Evolutionary conservation across 495 filamentous ascomycete species (phyloP), one percentile per base, ranked within the genome.

Genomic region (Articulospora tetracladia): DNA sequence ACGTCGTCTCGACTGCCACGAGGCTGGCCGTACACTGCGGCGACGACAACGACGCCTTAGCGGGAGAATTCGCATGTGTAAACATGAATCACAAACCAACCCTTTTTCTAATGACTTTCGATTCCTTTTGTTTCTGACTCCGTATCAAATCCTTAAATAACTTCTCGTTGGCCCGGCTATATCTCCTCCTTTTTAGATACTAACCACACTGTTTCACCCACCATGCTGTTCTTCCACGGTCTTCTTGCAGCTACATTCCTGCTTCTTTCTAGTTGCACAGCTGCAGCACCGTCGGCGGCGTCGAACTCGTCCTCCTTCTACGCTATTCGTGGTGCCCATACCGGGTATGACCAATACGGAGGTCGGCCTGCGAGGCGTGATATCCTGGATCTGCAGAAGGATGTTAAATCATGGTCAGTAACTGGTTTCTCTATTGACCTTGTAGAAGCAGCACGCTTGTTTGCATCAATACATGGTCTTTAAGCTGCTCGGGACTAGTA

Each of bases 351-450:
- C 22, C 28, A 53, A 15, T 48, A 39, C 27, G 59, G 62, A 10
- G 19, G 50, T 15, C 36, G 66, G 32, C 66, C 66, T 3, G 24
- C 55, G 3, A 51, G 66, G 41, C 47, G 56, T 20, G 60, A 66
- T 51, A 68, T 68, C 41, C 52, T 62, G 8, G 66, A 66, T 52
- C 39, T 68, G 10, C 59, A 65, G n/a, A 55, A 68, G 17, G 59
- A 65, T 57, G 8, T 13, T 7, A 20, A 28, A 22, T 23, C 59
- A 34, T 68, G 58, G 66, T 68, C 60, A 41, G 53, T n/a, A 11
- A 15, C 17, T 26, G 26, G 13, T 50, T 39, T 47, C 57, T 41
- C 2, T 48, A n/a, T 12, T 17, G 13, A 46, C 20, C 27, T n/a
- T n/a, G n/a, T n/a, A n/a, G n/a, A n/a, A n/a, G n/a, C n/a, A n/a